Evolutionary conservation across 2,329 filamentous ascomycete species (phyloP), one percentile per base, ranked within the genome.

Genomic region (Stagonosporopsis cucurbitacearum): DNA sequence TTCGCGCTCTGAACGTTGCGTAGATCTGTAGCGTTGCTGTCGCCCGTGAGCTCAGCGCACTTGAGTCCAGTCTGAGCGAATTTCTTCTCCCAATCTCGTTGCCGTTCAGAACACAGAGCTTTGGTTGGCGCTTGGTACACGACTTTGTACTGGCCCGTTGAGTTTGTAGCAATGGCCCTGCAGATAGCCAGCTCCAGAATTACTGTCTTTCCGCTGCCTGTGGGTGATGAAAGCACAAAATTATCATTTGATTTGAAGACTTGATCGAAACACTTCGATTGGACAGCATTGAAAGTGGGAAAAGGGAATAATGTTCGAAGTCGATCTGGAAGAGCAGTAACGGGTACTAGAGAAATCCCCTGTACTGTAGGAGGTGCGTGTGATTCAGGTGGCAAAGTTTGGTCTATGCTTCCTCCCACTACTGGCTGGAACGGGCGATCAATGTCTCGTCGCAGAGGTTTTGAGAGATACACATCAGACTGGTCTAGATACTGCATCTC

Each of bases 81-180:
- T 66, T 92, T 95, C 43, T 79, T 80, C 57, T 86, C 82, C 91
- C 92, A 96, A 65, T 96, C 91, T 44, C 84, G 84, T 46, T 88
- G 83, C 33, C 90, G 80, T 69, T 96, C 91, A 0, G 88, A 84
- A 68, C 91, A 96, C 1, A 96, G 79, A 0, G 91, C 90, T 63
- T 95, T 96, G 0, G 90, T 94, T 0, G 91, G 92, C 11, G 91
- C 91, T 75, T 91, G 89, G 66, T 96, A 96, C 3, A 96, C 84
- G 39, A 94, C 86, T 72, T 96, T 96, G 81, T 88, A 92, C 43
- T 87, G 79, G 70, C 76, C 85, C 66, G 75, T 84, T 67, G 73
- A 80, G 43, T 83, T 80, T 4, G 77, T 80, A 32, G 82, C 81
- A 23, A 90, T 80, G 2, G 93, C 79, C 54, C 85, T 86, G 74